Evolutionary conservation across 768 basidiomycete genomes (phyloP).

Genomic region (Boletus speciosus): DNA sequence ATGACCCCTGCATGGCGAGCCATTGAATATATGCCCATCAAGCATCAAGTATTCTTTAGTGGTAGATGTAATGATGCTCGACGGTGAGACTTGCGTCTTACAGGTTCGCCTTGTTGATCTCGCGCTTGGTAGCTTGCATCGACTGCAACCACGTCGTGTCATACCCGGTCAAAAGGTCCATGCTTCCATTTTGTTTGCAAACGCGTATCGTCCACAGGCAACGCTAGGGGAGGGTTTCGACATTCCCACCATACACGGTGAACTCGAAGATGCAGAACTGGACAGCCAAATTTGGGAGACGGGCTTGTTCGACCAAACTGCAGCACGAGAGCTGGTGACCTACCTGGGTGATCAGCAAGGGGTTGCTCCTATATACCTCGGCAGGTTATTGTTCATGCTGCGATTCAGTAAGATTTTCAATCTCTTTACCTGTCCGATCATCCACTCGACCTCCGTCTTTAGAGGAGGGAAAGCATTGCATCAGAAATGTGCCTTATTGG

Average conservation of each 20-base stretch:
- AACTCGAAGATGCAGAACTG: slow-evolving; percentile 2
- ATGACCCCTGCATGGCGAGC: slow-evolving; percentile 14
- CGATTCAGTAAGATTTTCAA: slow-evolving; percentile 14
- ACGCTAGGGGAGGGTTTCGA: slow-evolving; percentile 24
- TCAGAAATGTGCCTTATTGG: slow-evolving; percentile 16
- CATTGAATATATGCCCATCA: slow-evolving; percentile 23
- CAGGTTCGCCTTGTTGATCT: background rate
- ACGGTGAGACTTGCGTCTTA: slow-evolving; percentile 8
- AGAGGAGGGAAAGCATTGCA: slow-evolving; percentile 22
- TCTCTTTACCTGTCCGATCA: background rate
- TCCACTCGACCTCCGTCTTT: background rate
- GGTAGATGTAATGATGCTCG: slow-evolving; percentile 12
- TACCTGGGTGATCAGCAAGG: slow-evolving; percentile 13
- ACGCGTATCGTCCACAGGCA: slow-evolving; percentile 17
- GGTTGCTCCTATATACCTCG: slow-evolving; percentile 16
- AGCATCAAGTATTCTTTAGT: slow-evolving; percentile 19
- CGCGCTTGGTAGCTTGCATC: slow-evolving; percentile 11
- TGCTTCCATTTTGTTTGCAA: slow-evolving; percentile 22
- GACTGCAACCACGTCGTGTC: slow-evolving; percentile 21
- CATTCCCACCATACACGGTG: slow-evolving; percentile 8
- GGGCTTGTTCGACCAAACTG: slow-evolving; percentile 18
- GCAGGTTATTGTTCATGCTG: slow-evolving; percentile 19
- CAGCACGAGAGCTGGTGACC: slow-evolving; percentile 9
- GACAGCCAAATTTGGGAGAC: slow-evolving; percentile 17
- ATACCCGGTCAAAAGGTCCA: slow-evolving; percentile 29